Conservation (phyloP, 306 rosid genomes). For the Mimosa bimucronata region DNA sequence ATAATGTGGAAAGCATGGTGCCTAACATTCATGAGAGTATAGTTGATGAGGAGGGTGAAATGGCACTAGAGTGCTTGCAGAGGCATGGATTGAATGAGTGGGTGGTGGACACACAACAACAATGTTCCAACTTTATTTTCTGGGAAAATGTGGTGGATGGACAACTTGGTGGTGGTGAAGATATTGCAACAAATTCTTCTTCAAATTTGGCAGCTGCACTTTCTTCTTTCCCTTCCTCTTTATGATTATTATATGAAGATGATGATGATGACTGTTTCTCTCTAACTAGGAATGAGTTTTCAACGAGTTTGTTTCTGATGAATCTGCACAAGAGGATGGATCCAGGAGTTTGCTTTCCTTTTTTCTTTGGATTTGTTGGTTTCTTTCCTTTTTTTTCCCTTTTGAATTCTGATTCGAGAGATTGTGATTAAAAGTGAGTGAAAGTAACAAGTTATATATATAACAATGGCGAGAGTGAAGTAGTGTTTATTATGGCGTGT, state of each 20-base stretch:
- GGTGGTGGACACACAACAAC: constrained; percentile 80
- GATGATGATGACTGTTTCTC: constrained; percentile 11
- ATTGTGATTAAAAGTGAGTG: constrained; percentile 45
- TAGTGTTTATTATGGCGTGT: constrained; percentile 57
- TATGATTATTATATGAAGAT: constrained; percentile 36
- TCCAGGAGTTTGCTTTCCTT: constrained; percentile 35
- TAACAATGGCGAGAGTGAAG: constrained; percentile 44
- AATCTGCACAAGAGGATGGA: constrained; percentile 13
- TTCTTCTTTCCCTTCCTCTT: constrained; percentile 75
- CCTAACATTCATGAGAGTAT: constrained; percentile 44
- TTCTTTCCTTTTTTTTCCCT: constrained; percentile 15
- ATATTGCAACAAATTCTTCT: constrained; percentile 53
- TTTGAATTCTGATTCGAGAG: constrained; percentile 47
- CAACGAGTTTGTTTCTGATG: constrained; percentile 30
- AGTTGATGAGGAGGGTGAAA: constrained; percentile 58
- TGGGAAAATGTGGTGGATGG: constrained; percentile 83
- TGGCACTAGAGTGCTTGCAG: constrained; percentile 66
- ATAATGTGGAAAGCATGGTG: constrained; percentile 61
- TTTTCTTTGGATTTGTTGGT: constrained; percentile 22
- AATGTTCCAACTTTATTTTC: constrained; percentile 73
- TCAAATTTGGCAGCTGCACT: constrained; percentile 52
- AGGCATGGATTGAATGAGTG: constrained; percentile 75
- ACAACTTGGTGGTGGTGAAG: constrained; percentile 57
- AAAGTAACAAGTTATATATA: constrained; percentile 31
- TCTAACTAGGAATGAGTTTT: constrained; percentile 44